phyloP scores from a whole-genome alignment of 2,329 filamentous ascomycete genomes.

The Boeremia exigua region DNA sequence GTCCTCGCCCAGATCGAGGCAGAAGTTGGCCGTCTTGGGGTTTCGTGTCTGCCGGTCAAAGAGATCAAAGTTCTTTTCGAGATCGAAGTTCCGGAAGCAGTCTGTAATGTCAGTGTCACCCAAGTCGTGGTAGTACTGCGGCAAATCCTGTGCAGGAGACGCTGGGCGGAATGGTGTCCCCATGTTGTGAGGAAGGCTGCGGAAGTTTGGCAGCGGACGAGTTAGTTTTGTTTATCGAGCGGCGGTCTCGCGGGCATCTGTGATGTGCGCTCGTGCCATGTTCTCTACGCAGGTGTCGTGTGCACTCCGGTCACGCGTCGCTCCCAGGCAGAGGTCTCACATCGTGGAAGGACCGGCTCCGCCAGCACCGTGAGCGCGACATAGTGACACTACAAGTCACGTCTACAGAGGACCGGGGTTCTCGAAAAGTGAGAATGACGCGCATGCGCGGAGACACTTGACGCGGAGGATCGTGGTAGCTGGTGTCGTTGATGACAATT shows the following conservation, averaged over 20 bases:
- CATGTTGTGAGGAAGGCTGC: constrained; percentile 23
- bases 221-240: neutral
- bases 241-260: constrained; percentile 11
- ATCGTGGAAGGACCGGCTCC: constrained; percentile 1
- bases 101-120: constrained; percentile 41
- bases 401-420: neutral
- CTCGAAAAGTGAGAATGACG: neutral
- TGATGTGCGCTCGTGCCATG: constrained; percentile 40
- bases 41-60: constrained; percentile 53
- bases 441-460: neutral
- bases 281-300: constrained; percentile 24
- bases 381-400: neutral
- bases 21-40: constrained; percentile 62
- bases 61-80: constrained; percentile 53
- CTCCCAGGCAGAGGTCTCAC: constrained; percentile 36
- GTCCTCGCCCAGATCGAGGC: constrained; percentile 67
- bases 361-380: neutral
- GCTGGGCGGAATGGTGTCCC: constrained; percentile 36
- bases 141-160: constrained; percentile 37
- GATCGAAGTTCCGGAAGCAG: constrained; percentile 63
- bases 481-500: neutral
- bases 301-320: constrained; percentile 36
- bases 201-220: neutral
- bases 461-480: neutral
- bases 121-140: constrained; percentile 45